Base-by-base conservation (phyloP, 192 early-diverging fungal genomes). In the Coemansia sp. region DNA sequence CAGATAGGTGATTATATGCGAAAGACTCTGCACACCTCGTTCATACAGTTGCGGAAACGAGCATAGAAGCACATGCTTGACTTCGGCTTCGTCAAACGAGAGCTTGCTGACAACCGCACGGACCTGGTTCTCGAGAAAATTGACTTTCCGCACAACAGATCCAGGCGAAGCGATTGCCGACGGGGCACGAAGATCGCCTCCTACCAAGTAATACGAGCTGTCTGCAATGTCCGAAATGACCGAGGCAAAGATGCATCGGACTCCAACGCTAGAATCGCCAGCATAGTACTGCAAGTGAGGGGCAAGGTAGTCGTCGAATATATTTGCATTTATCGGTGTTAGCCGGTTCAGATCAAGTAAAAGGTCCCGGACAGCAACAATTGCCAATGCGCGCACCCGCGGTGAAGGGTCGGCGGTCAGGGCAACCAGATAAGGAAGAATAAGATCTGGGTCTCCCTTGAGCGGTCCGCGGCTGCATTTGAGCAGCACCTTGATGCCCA, bases 1-100 rank as follows among this genome's bases (percentile, higher is more conserved):
- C 53, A 99, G 80, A 61, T 96, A 99, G 0, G 96, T 99, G 54
- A 99, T 95, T 75, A 96, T 91, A 71, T 99, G 96, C 32, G 89
- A 89, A 13, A 98, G 73, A 32, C 77, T 80, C 65, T 80, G 77
- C 35, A 69, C 43, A 1, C 72, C 72, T 29, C 65, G 65, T 58
- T 71, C 77, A 56, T 80, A 80, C 7, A 80, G 72, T 69, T 71
- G 72, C 38, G 72, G 72, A 20, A 80, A 80, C 22, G 72, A 63
- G 46, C 84, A 82, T 43, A 99, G 75, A 19, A 99, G 66, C 9
- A 94, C 90, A 34, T 94, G 85, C 66, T 94, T 94, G 35, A 96
- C 94, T 40, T 84, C 76, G 17, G 92, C 86, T 11, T 76, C 73
- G 75, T 97, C 96, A 34, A 92, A 91, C 15, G 97, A 79, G 13